Conservation (phyloP, 192 early-diverging fungal genomes). For the Spizellomyces sp. region DNA sequence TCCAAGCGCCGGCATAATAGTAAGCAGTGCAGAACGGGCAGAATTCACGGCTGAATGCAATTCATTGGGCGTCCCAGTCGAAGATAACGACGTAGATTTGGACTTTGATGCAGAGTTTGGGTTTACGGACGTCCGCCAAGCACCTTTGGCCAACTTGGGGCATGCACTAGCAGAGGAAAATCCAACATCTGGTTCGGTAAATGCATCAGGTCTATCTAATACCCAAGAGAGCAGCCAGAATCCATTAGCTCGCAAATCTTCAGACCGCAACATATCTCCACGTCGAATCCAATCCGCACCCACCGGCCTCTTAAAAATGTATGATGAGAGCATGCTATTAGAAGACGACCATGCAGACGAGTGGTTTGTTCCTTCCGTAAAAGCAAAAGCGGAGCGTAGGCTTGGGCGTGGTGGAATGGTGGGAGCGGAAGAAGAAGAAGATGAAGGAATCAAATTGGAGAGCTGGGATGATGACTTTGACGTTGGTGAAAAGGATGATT, state of each 20-base stretch:
- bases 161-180: neutral
- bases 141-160: neutral
- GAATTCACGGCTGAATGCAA: neutral
- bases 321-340: conserved; percentile 18
- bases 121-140: neutral
- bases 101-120: conserved; percentile 40
- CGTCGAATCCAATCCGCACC: conserved; percentile 30
- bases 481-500: conserved; percentile 3
- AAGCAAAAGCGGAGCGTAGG: conserved; percentile 30
- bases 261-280: conserved; percentile 29
- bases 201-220: too few relatives aligned
- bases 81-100: neutral
- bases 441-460: conserved; percentile 31
- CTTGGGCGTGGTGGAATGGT: conserved; percentile 25
- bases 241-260: neutral
- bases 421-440: conserved; percentile 26
- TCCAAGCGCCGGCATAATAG: neutral
- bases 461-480: conserved; percentile 52
- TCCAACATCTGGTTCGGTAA: neutral
- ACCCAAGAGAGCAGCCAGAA: neutral
- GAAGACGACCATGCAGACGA: conserved; percentile 10
- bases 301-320: conserved; percentile 8
- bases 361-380: conserved; percentile 26
- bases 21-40: neutral
- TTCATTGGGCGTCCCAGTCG: too few relatives aligned